Evolutionary conservation across 805 yeast genomes (phyloP), one percentile per base, ranked within the genome.

Genomic region (Novakomyces olei): DNA sequence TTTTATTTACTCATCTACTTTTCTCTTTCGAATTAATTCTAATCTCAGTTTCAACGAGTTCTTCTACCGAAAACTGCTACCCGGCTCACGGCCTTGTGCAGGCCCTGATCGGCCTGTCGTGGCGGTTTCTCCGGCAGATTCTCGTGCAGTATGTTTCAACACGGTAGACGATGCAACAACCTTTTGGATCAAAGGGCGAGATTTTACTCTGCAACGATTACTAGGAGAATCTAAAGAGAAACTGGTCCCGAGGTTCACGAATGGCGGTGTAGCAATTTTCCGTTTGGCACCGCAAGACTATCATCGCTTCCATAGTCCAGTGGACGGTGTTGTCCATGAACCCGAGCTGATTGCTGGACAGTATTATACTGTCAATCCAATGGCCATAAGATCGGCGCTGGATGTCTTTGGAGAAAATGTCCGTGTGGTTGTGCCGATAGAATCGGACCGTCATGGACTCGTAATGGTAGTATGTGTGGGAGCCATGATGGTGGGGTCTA

Each of bases 401-500:
- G 96, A 85, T 50, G 95, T 85, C 1, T 88, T 69, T 53, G 93
- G 95, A 5, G 95, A 83, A 44, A 85, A 85, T 45, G 71, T 78
- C 1, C 61, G 96, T 26, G 72, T 72, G 3, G 55, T 81, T 2
- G 60, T 83, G 2, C 81, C 92, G 0, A 70, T 85, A 15, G 67
- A 75, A 19, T 68, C 92, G 1, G 59, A 63, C 20, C 57, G 64
- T n/a, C 83, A 79, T 49, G 95, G 95, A 0, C 61, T 65, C 0
- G 75, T 85, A 14, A 56, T 76, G 39, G 62, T 78, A 54, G 67
- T 80, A 15, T 70, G 88, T 4, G 79, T 85, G 3, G 98, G 98
- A 23, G 98, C 98, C 0, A 85, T 88, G 96, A 81, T 85, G 95
- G 98, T 85, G 2, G 96, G 96, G 0, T 74, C 92, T 2, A 81